Percentiles rank a stretch among this genome's conserved stretches.
These are phyloP conservation scores for Zalaria obscura DNA, from an alignment of 2,329 filamentous ascomycete genomes.

Conservation along the genomic window DNA sequence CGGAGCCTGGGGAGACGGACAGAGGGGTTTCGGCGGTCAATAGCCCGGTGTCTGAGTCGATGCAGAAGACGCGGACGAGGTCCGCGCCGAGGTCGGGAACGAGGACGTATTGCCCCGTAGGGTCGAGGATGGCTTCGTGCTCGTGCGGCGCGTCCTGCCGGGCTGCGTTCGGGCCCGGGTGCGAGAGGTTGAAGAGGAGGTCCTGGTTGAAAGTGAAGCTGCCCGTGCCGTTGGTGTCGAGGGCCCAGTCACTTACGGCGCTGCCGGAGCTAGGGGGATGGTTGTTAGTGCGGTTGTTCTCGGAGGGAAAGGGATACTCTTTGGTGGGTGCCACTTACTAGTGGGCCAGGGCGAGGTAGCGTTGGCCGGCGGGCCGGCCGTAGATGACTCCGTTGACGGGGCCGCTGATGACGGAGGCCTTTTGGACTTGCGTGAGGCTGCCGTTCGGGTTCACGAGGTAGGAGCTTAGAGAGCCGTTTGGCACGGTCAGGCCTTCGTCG, in stretches of 20 bases:
- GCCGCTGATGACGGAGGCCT: conserved; percentile 20
- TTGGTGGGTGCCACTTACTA: conserved; percentile 13
- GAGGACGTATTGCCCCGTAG: conserved; percentile 22
- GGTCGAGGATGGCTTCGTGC: conserved; percentile 22
- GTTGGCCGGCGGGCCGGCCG: conserved; percentile 18
- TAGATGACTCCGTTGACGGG: conserved; percentile 28
- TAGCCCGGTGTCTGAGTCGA: conserved; percentile 11
- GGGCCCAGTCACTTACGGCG: conserved; percentile 23
- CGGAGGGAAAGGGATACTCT: not conserved
- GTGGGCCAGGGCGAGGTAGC: conserved; percentile 26
- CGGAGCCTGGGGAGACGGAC: conserved; percentile 14
- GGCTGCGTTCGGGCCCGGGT: conserved; percentile 14
- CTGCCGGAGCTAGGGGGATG: conserved; percentile 13
- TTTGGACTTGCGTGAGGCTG: conserved; percentile 20
- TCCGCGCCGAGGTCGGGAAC: conserved; percentile 24
- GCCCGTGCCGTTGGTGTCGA: conserved; percentile 36
- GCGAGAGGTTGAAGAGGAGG: conserved; percentile 14
- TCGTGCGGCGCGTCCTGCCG: conserved; percentile 21
- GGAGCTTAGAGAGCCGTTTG: conserved; percentile 35
- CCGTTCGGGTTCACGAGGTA: conserved; percentile 25
- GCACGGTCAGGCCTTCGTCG: conserved; percentile 38
- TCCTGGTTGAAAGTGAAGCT: conserved; percentile 24
- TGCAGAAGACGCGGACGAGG: conserved; percentile 19
- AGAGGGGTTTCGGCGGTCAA: conserved; percentile 14
- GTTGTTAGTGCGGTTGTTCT: too few species aligned